Evolutionary conservation across 129 eudicot genomes (phyloP), one percentile per base, ranked within the genome.

Genomic region (Centella asiatica): DNA sequence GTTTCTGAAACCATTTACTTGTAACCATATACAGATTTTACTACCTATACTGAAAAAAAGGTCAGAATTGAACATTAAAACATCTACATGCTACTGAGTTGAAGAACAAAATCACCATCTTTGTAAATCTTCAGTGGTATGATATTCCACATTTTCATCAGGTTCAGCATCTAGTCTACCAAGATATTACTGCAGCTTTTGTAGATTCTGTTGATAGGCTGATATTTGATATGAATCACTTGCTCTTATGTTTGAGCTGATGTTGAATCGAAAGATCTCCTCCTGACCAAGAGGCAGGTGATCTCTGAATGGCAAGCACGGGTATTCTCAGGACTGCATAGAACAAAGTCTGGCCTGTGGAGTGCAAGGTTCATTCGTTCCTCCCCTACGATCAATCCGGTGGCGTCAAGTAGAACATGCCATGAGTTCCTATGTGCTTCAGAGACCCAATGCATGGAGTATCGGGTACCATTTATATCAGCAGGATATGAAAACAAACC

Each of bases 371-470:
- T 81, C 13, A 85, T 66, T 77, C 65, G 74, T 42, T 78, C 83
- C 69, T 85, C 78, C 24, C 94, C 94, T 64, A 78, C 83, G 51
- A 62, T 70, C 37, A 81, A 29, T 3, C 70, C 78, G 1, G 88
- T 81, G 25, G 94, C 85, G 61, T 85, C 94, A 22, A 85, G 82
- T 72, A 85, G 67, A 67, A 85, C 88, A 62, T 85, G 88, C 94
- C 94, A 85, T 20, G 87, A 76, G 54, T 79, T 85, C 64, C 88
- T 66, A 71, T 85, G 94, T 1, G 94, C 88, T 68, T 85, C 94
- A 4, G 94, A 85, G 15, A 76, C 81, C 94, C 90, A 85, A 76
- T 85, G 94, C 94, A 78, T 78, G 15, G 94, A 85, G 79, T 85
- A 85, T 33, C 65, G 72, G 26, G 85, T 81, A 74, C 88, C 88